Evolutionary conservation across 768 basidiomycete species (phyloP), one percentile per base, ranked within the genome.

Genomic region (Mycena alexandri): DNA sequence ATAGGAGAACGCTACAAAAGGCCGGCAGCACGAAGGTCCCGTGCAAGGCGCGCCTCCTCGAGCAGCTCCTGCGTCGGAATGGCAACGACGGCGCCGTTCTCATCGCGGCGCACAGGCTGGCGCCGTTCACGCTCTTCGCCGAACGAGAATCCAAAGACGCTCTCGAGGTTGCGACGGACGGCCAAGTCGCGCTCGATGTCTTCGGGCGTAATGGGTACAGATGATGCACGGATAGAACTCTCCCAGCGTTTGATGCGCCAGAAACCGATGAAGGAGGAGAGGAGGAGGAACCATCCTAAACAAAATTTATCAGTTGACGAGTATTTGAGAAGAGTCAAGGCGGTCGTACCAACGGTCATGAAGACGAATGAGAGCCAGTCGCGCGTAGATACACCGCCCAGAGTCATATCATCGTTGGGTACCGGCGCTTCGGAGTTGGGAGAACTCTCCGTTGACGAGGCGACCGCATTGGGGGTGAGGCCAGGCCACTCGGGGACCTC

Each of bases 341-440:
- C 19, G 48, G 25, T 72, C 83, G 58, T 53, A 91, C 91, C 96
- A 50, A 96, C 72, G 1, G 92, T 93, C 93, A 99, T 97, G 75
- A 98, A 86, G 61, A 96, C 78, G 81, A 98, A 95, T 2, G 95
- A 90, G 48, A 98, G 78, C 94, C 94, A 98, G 68, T 97, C 95
- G 69, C 86, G 89, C 9, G 94, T 89, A 1, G 86, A 77, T 3
- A 87, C 70, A 2, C 69, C 24, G 72, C 62, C 60, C 71, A 68
- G 52, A 75, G 73, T 22, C 63, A 75, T n/a, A 73, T 64, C 33
- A 71, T 58, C 42, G 72, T 74, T 43, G 69, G 78, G 63, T 67
- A 69, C 68, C 21, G 72, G 54, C 21, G 72, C 70, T 42, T 69
- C 75, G 24, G 64, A 17, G 47, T 11, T 34, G 33, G 61, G 12